Evolutionary conservation across 306 rosid genomes (phyloP).

Genomic region (Malus domestica): DNA sequence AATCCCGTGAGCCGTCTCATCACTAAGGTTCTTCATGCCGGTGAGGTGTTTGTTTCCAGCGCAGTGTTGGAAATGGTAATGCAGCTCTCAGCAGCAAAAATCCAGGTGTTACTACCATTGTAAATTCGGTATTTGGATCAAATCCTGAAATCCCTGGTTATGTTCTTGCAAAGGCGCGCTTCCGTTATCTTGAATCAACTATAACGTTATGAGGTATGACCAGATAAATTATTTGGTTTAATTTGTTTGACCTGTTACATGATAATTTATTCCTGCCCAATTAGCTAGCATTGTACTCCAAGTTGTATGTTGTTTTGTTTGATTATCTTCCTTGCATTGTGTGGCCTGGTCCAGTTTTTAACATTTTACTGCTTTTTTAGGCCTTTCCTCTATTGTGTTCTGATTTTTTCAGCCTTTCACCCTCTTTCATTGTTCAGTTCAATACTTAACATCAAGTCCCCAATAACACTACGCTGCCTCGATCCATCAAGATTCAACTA

Average conservation of each 20-base stretch:
- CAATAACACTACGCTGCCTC: no score
- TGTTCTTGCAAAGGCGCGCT: conserved; percentile 18
- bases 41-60: conserved; percentile 33
- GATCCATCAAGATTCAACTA: no score
- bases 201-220: background rate
- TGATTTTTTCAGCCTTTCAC: background rate
- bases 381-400: background rate
- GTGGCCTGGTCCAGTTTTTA: background rate
- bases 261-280: background rate
- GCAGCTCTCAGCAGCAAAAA: conserved; percentile 38
- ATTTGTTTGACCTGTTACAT: background rate
- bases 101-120: conserved; percentile 29
- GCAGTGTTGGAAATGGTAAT: conserved; percentile 1
- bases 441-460: no score
- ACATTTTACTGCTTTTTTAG: background rate
- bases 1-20: conserved; percentile 20
- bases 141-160: conserved; percentile 21
- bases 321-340: background rate
- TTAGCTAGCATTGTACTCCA: background rate
- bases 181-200: background rate
- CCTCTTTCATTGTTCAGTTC: background rate
- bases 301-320: background rate
- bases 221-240: background rate
- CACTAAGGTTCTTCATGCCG: conserved; percentile 15
- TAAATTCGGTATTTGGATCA: conserved; percentile 30